Evolutionary conservation across 176 grass and related monocot species (phyloP), one percentile per base, ranked within the genome.

Genomic region (Secale cereale): DNA sequence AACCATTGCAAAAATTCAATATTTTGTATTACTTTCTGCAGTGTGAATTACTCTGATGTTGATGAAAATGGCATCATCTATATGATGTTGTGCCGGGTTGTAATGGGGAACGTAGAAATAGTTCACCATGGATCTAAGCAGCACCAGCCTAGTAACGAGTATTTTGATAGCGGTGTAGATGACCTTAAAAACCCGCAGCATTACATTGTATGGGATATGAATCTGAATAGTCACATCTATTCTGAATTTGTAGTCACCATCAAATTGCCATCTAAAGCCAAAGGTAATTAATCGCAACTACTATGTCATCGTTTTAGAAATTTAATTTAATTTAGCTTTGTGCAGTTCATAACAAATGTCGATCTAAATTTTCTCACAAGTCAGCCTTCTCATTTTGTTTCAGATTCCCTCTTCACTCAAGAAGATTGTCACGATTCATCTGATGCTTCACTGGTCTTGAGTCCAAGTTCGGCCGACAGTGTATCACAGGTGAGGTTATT

Each of bases 91-190:
- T 99, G 97, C 86, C 94, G 91, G 81, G 88, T 99, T 64, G 81
- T 99, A 77, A 92, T 99, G 97, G 97, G 97, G 83, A 99, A 97
- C 54, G 90, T 96, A 86, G 97, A 99, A 90, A 75, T 94, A 80
- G 91, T 99, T 86, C 88, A 82, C 65, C 84, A 73, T 76, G 97
- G 97, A 89, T 97, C 94, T 77, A 89, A 92, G 73, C 97, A 99
- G 80, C 77, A 67, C 81, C 77, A n/a, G 64, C 84, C 97, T 78
- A 96, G 89, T 89, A 94, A 73, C 60, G 74, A 83, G 25, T 86
- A 82, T 87, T 94, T 92, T 82, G 97, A 99, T 85, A 99, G 88
- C 82, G 97, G 97, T 59, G 91, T 97, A 92, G 97, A 99, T 91
- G 90, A 97, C 86, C 33, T 92, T 80, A 71, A 91, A 87, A 94